A percentile compares a stretch with the other conserved stretches of the same genome.
Evolutionary conservation across 2,329 filamentous ascomycete genomes (phyloP).

Genomic region (Ophiostoma montium): DNA sequence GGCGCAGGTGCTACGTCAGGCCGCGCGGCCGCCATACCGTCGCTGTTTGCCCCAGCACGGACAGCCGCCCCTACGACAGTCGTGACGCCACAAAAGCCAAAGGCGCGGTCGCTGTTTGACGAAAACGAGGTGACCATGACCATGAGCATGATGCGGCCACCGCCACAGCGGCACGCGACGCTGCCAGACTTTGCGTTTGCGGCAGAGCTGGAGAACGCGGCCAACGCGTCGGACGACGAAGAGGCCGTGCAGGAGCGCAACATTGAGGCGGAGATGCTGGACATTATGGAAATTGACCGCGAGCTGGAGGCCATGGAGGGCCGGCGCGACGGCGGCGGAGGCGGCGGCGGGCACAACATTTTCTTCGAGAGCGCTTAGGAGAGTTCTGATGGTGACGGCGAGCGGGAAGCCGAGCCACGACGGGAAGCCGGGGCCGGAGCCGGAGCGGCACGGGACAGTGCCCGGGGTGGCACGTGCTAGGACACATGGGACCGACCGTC

Average conservation of each 20-base stretch:
- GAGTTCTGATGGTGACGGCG: background rate
- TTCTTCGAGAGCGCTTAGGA: conserved; percentile 15
- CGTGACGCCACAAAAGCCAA: background rate
- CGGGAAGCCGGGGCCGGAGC: background rate
- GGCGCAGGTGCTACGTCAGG: conserved; percentile 6
- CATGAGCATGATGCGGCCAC: conserved; percentile 15
- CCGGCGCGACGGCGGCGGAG: conserved; percentile 28
- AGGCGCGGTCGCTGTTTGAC: conserved; percentile 13
- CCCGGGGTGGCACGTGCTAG: background rate
- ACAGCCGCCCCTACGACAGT: too few relatives aligned
- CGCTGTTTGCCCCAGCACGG: conserved; percentile 11
- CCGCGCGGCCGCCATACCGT: background rate
- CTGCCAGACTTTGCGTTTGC: conserved; percentile 31
- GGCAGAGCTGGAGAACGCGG: conserved; percentile 36
- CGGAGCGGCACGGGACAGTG: background rate
- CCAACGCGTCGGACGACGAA: conserved; percentile 35
- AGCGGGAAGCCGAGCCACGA: background rate
- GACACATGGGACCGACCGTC: background rate
- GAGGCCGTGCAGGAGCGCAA: conserved; percentile 33
- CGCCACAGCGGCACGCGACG: conserved; percentile 10
- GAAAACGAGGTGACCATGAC: conserved; percentile 17
- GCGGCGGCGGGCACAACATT: conserved; percentile 22
- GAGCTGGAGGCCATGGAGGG: conserved; percentile 41
- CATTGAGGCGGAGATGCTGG: conserved; percentile 46
- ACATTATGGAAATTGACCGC: conserved; percentile 52